These are phyloP conservation scores for Syncephalastrum sp. DNA, from an alignment of 371 early-diverging fungal genomes.

Conservation along the genomic window DNA sequence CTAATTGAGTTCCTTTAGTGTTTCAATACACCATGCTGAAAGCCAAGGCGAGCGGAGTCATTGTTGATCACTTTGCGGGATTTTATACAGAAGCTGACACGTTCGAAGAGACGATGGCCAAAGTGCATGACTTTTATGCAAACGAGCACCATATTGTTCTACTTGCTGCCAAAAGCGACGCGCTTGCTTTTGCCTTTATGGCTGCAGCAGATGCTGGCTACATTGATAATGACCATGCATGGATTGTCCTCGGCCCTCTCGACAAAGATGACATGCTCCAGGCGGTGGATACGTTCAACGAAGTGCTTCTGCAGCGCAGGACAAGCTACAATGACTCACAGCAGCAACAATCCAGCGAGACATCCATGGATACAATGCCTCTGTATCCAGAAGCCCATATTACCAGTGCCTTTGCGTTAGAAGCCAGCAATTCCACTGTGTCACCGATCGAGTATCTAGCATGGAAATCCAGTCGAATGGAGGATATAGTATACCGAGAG, in stretches of 20 bases:
- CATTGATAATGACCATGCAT: conserved; percentile 29
- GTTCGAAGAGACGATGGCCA: conserved; percentile 35
- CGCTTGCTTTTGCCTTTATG: conserved; percentile 31
- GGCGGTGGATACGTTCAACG: conserved; percentile 24
- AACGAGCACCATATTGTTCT: conserved; percentile 26
- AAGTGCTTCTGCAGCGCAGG: conserved; percentile 13
- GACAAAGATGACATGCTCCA: conserved; percentile 11
- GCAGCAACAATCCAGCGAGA: not conserved
- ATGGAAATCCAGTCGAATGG: conserved; percentile 17
- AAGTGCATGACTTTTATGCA: conserved; percentile 8
- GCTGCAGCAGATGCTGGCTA: conserved; percentile 37
- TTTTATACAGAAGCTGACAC: conserved; percentile 43
- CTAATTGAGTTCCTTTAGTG: conserved; percentile 23
- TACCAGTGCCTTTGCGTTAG: too few relatives aligned
- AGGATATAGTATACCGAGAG: conserved; percentile 25
- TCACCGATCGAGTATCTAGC: conserved; percentile 36
- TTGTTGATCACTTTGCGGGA: conserved; percentile 36
- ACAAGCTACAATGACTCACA: not conserved
- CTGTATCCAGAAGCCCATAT: too few relatives aligned
- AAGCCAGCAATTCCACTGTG: not conserved
- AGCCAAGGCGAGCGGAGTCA: conserved; percentile 31
- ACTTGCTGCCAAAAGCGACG: conserved; percentile 42
- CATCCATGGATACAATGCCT: not conserved
- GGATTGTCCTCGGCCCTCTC: conserved; percentile 21
- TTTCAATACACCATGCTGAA: conserved; percentile 39